Conservation (phyloP, 257 asterid genomes). For the Nicotiana knightiana region DNA sequence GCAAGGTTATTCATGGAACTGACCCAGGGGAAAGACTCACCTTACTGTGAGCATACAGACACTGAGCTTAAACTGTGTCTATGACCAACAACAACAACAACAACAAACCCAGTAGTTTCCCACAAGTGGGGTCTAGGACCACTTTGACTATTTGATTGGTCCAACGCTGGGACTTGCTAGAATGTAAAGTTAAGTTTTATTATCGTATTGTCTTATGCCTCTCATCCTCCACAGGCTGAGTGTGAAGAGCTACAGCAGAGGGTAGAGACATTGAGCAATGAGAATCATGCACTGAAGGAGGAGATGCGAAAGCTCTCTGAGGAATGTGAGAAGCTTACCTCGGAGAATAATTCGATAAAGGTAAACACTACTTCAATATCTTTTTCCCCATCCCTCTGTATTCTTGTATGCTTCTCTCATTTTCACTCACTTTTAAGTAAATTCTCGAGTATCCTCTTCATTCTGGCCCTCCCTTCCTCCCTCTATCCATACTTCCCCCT, state of each 20-base stretch:
- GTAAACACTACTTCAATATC: conserved; percentile 14
- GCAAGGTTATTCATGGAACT: not conserved
- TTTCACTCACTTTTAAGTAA: not conserved
- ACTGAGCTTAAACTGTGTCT: not conserved
- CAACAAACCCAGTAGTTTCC: too few relatives aligned
- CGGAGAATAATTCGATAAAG: conserved; percentile 68
- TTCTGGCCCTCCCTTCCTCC: not conserved
- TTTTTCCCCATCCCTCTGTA: not conserved
- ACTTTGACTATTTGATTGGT: not conserved
- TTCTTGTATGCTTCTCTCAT: not conserved
- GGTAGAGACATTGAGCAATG: conserved; percentile 58
- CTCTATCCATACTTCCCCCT: not conserved
- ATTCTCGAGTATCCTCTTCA: not conserved
- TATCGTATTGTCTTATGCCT: not conserved
- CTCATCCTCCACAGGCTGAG: conserved; percentile 50
- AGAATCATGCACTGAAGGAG: conserved; percentile 58
- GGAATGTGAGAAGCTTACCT: conserved; percentile 70
- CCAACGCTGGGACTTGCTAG: not conserved
- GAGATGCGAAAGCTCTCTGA: conserved; percentile 71
- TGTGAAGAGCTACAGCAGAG: conserved; percentile 78
- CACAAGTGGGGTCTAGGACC: too few relatives aligned
- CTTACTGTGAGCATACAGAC: not conserved
- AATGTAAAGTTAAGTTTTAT: not conserved
- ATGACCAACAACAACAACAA: too few relatives aligned
- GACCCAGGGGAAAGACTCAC: not conserved